A percentile compares a stretch with the other conserved stretches of the same genome.
Conservation (phyloP, 495 filamentous ascomycete species). For the Aspergillus avenaceus region DNA sequence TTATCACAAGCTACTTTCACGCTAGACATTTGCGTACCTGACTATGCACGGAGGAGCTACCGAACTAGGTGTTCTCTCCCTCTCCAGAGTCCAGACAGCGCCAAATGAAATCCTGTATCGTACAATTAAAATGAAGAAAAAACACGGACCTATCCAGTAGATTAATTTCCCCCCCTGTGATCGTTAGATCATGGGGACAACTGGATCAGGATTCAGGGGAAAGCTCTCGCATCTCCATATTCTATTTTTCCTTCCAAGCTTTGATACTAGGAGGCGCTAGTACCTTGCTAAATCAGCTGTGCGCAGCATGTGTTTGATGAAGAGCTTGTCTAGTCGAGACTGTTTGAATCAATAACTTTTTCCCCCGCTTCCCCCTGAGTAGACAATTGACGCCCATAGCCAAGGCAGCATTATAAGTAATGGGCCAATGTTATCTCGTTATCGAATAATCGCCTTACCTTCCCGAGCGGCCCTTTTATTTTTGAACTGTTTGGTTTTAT, state of each 20-base stretch:
- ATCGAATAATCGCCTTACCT: slow-evolving; percentile 3
- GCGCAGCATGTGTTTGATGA: background rate
- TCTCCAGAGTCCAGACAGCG: background rate
- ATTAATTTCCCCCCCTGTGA: background rate
- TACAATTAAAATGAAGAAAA: background rate
- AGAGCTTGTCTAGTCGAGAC: background rate
- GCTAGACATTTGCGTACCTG: background rate
- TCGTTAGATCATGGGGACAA: background rate
- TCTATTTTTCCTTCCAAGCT: slow-evolving; percentile 5
- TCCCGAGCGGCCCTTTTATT: background rate
- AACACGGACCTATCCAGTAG: background rate
- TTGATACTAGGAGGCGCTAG: slow-evolving; percentile 6
- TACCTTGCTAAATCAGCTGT: slow-evolving; percentile 7
- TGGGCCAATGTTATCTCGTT: background rate
- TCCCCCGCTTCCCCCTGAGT: background rate
- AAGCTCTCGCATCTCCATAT: slow-evolving; percentile 4
- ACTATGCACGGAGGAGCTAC: background rate
- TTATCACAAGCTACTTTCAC: background rate
- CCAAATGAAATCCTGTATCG: background rate
- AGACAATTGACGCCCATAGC: too few species aligned
- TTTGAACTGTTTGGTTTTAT: too few species aligned
- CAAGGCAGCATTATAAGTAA: too few species aligned
- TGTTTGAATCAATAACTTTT: too few species aligned
- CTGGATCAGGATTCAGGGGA: background rate
- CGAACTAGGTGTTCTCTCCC: background rate